phyloP scores from a whole-genome alignment of 176 grass and related monocot species.

The Aegilops sharonensis region DNA sequence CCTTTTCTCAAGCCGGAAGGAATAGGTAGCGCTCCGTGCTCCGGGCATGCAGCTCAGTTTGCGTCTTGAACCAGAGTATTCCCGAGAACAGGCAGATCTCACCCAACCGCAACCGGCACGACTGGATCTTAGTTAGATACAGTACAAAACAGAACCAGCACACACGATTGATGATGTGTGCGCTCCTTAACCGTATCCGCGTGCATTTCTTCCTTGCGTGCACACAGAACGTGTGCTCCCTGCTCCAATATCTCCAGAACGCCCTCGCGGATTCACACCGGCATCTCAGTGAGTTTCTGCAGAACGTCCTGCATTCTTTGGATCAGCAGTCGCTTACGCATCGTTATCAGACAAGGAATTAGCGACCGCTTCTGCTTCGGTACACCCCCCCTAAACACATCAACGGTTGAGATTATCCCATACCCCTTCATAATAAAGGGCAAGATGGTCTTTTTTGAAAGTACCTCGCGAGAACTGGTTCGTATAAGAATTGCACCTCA shows the following conservation, averaged over 20 bases:
- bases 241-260: neutral
- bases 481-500: too few species aligned
- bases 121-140: too few species aligned
- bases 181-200: neutral
- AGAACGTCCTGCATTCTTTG: too few species aligned
- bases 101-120: neutral
- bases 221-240: neutral
- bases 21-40: neutral
- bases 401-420: too few species aligned
- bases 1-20: slow-evolving; percentile 19
- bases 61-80: neutral
- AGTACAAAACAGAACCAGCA: neutral
- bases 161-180: neutral
- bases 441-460: too few species aligned
- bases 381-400: too few species aligned
- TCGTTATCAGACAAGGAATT: slow-evolving; percentile 10
- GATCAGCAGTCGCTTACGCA: neutral
- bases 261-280: neutral
- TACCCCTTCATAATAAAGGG: too few species aligned
- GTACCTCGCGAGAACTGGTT: too few species aligned
- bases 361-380: too few species aligned
- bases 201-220: neutral
- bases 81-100: neutral
- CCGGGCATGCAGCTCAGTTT: neutral
- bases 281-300: neutral